Base-by-base conservation (phyloP, 2,329 filamentous ascomycete genomes). In the Diplodia seriata region DNA sequence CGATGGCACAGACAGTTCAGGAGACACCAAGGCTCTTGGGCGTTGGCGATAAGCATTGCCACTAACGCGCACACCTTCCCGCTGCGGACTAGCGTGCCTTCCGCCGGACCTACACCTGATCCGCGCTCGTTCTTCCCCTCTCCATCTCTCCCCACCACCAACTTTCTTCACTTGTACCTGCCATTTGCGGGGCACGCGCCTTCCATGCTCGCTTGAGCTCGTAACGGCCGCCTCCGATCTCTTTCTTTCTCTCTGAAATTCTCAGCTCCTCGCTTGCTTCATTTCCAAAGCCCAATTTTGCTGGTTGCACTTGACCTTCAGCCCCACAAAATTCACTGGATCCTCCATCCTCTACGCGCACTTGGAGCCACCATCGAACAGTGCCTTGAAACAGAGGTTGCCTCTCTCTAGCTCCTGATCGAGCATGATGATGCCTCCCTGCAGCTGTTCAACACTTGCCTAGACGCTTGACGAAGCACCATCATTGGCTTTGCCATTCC, bases 121-220 rank as follows among this genome's bases (percentile, higher is more conserved):
- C 43, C 26, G 15, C 23, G 40, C 57, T 49, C 23, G 15, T 29
- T 18, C 23, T 63, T 38, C 15, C 43, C 15, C 57, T 31, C 18
- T 31, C 43, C 11, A 6, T 47, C 43, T 51, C n/a, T 18, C 59
- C 14, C n/a, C 59, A 51, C 29, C 47, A 63, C 59, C 18, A 51
- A 36, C 31, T 18, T 23, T 51, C n/a, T 63, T 36, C 47, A 51
- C 29, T 63, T 33, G 18, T 2, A 63, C 59, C 47, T 63, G 59
- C 59, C 43, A 47, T 63, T 26, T 63, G 59, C 59, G 59, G 59
- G 59, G 43, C 38, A 63, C 31, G 43, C 43, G 36, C 59, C 29
- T 29, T 49, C 9, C 12, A 1, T 15, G 12, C 4, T 63, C 47
- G 47, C 59, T 38, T 26, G 7, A 18, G 26, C n/a, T 9, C 40